Evolutionary conservation across 306 rosid genomes (phyloP).

Genomic region (Citrullus amarus): DNA sequence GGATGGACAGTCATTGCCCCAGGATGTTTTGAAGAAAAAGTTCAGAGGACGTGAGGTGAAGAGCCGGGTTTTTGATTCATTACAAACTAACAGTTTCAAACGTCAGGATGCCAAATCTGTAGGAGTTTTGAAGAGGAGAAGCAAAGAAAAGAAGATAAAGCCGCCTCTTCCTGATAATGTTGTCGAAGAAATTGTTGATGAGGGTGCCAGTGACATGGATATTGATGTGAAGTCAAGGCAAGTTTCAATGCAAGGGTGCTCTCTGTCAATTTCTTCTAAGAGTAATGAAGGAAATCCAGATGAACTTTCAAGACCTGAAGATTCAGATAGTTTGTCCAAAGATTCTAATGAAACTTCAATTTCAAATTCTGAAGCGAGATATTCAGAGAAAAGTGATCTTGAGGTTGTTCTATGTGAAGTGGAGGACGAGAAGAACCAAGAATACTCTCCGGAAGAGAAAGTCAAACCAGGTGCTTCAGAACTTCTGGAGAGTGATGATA

Average conservation of each 20-base stretch:
- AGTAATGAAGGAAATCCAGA: background rate
- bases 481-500: slow-evolving; percentile 19
- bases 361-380: slow-evolving; percentile 17
- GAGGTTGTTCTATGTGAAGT: background rate
- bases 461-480: slow-evolving; percentile 10
- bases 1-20: slow-evolving; percentile 26
- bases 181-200: slow-evolving; percentile 13
- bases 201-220: slow-evolving; percentile 47
- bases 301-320: slow-evolving; percentile 11
- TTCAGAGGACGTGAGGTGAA: slow-evolving; percentile 65
- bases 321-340: slow-evolving; percentile 16
- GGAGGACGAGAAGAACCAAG: slow-evolving; percentile 14
- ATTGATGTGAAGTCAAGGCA: slow-evolving; percentile 42
- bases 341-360: slow-evolving; percentile 16
- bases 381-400: background rate
- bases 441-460: slow-evolving; percentile 20
- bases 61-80: slow-evolving; percentile 72
- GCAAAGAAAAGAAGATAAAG: slow-evolving; percentile 19
- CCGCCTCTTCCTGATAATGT: slow-evolving; percentile 17
- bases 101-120: slow-evolving; percentile 24
- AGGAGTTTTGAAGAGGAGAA: slow-evolving; percentile 32
- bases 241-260: slow-evolving; percentile 31
- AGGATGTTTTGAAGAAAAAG: slow-evolving; percentile 32
- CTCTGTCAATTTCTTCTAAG: slow-evolving; percentile 20
- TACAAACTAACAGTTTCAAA: slow-evolving; percentile 30